Evolutionary conservation across 1,284 basidiomycete genomes (phyloP).

Genomic region (Xanthoconium separans): DNA sequence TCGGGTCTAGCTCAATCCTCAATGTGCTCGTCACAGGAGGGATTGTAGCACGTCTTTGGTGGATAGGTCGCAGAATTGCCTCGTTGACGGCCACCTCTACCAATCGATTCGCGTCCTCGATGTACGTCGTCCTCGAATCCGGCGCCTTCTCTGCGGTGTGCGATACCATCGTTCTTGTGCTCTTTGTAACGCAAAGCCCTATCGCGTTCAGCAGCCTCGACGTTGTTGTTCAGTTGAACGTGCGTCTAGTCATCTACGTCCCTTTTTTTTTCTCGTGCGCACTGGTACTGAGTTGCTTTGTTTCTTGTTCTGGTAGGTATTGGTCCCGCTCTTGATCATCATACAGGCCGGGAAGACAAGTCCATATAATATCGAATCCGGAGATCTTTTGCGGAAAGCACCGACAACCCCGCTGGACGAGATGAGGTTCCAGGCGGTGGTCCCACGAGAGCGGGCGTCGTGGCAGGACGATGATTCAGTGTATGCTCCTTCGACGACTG

Average conservation of each 20-base stretch:
- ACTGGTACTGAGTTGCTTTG: too few species aligned
- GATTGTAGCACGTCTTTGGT: background rate
- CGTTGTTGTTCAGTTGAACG: background rate
- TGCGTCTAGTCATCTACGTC: background rate
- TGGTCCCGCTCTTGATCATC: background rate
- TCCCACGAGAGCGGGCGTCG: too few species aligned
- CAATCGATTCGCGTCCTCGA: conserved; percentile 1
- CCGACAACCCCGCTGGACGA: background rate
- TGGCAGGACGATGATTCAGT: too few species aligned
- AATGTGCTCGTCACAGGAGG: background rate
- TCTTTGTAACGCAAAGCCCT: background rate
- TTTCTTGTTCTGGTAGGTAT: background rate
- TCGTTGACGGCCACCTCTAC: background rate
- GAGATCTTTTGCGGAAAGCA: too few species aligned
- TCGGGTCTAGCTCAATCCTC: background rate
- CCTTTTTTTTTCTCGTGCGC: too few species aligned
- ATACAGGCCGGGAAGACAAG: background rate
- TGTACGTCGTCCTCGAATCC: conserved; percentile 6
- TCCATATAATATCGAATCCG: too few species aligned
- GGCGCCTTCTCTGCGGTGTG: background rate
- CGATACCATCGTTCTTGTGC: background rate
- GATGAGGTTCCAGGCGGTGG: too few species aligned
- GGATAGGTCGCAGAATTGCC: background rate
- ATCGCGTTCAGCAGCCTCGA: background rate
- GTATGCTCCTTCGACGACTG: too few species aligned